Percentiles rank a stretch among this genome's conserved stretches.
Evolutionary conservation across 345 rosid species (phyloP).

Genomic region (Clausena lansium): DNA sequence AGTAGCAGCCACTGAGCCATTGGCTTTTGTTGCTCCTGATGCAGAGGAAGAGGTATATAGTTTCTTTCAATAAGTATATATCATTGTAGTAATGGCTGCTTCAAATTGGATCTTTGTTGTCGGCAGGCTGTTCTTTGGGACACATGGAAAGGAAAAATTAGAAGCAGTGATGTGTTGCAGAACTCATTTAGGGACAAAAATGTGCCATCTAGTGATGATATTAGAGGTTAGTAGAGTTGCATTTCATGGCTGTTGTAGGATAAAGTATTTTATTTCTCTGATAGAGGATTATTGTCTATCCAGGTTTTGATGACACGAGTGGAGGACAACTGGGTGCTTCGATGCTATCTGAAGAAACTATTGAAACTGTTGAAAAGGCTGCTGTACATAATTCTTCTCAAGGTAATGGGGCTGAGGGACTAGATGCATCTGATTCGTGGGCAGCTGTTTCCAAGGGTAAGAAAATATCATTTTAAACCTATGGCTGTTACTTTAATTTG

Average conservation of each 20-base stretch:
- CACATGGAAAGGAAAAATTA: constrained; percentile 69
- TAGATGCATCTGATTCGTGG: constrained; percentile 11
- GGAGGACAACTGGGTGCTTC: constrained; percentile 39
- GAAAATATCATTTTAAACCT: constrained; percentile 2
- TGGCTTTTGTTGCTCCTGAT: constrained; percentile 76
- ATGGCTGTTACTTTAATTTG: not conserved
- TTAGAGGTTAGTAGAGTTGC: constrained; percentile 32
- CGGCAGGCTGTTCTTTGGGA: constrained; percentile 53
- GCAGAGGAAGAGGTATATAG: constrained; percentile 67
- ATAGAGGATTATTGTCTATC: not conserved
- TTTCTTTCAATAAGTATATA: not conserved
- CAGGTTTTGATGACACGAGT: constrained; percentile 13
- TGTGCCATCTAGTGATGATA: constrained; percentile 37
- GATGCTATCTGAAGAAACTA: constrained; percentile 26
- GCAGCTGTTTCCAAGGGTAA: constrained; percentile 24
- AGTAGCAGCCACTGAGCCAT: constrained; percentile 40
- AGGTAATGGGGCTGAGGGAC: constrained; percentile 20
- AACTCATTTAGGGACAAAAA: constrained; percentile 39
- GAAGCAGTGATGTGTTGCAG: constrained; percentile 49
- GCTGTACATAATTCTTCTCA: constrained; percentile 13
- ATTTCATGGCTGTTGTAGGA: not conserved
- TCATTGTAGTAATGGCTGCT: not conserved
- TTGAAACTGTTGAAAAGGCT: constrained; percentile 23
- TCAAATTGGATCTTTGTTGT: constrained; percentile 7
- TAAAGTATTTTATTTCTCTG: not conserved